Conservation (phyloP, 2,329 filamentous ascomycete genomes). For the Aspergillus awamori region DNA sequence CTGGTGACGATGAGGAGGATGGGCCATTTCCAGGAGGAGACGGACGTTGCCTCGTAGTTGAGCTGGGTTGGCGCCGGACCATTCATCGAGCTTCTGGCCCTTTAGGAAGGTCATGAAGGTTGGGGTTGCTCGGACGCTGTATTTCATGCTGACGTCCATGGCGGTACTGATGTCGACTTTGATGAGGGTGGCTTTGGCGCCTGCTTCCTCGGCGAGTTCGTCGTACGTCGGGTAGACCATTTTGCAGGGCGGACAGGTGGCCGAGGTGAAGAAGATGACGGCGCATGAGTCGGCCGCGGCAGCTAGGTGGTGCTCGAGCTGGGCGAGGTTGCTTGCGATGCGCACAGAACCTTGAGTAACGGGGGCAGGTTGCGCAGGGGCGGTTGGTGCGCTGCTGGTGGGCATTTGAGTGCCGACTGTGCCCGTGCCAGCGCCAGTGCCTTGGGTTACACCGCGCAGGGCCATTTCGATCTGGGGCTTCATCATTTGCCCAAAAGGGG, state of each 20-base stretch:
- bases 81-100: conserved; percentile 75
- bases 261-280: conserved; percentile 89
- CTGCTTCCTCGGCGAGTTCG: conserved; percentile 73
- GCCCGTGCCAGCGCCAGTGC: conserved; percentile 48
- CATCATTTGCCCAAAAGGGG: conserved; percentile 86
- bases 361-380: conserved; percentile 7
- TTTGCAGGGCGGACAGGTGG: conserved; percentile 83
- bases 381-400: conserved; percentile 19
- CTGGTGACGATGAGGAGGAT: conserved; percentile 75
- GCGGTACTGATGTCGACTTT: conserved; percentile 78
- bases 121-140: conserved; percentile 74
- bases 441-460: conserved; percentile 65
- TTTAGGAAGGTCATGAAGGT: conserved; percentile 85
- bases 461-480: conserved; percentile 71
- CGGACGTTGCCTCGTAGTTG: conserved; percentile 72
- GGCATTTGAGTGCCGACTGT: conserved; percentile 24
- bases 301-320: conserved; percentile 64
- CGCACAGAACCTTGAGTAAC: conserved; percentile 56
- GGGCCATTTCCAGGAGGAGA: conserved; percentile 73
- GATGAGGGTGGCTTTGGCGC: conserved; percentile 69
- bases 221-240: conserved; percentile 80
- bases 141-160: conserved; percentile 65
- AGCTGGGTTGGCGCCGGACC: conserved; percentile 74
- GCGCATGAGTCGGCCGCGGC: conserved; percentile 69
- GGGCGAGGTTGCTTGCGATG: conserved; percentile 60